Evolutionary conservation across 2,329 filamentous ascomycete species (phyloP).

Genomic region (Penicillium hordei): DNA sequence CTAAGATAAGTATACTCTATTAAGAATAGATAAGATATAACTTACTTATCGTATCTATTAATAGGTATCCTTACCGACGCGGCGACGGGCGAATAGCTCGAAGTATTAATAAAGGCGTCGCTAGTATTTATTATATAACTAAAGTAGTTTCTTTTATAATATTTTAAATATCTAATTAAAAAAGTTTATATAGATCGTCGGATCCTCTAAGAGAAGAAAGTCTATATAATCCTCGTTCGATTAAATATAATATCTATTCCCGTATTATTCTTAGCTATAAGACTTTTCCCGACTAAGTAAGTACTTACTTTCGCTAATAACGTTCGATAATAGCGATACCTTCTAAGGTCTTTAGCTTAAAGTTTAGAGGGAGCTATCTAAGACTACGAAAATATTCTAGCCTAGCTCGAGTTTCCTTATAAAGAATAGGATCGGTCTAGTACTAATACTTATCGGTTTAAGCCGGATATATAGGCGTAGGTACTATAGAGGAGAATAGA

Average conservation of each 20-base stretch:
- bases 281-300: too few relatives aligned
- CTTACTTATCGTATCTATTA: constrained; percentile 28
- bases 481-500: too few relatives aligned
- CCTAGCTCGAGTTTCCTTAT: too few relatives aligned
- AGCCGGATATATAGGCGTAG: too few relatives aligned
- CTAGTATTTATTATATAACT: constrained; percentile 29
- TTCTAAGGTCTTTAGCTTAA: too few relatives aligned
- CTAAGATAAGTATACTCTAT: constrained; percentile 8
- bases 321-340: too few relatives aligned
- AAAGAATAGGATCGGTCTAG: too few relatives aligned
- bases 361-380: too few relatives aligned
- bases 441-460: too few relatives aligned
- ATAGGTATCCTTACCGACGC: constrained; percentile 20
- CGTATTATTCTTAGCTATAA: constrained; percentile 6
- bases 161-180: constrained; percentile 29
- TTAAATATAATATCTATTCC: constrained; percentile 27
- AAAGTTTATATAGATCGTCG: constrained; percentile 29
- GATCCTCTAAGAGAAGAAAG: constrained; percentile 25
- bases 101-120: constrained; percentile 26
- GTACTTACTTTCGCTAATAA: too few relatives aligned
- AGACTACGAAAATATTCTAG: too few relatives aligned
- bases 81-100: constrained; percentile 21
- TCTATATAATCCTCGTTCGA: constrained; percentile 26
- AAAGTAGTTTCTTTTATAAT: constrained; percentile 23
- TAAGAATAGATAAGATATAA: constrained; percentile 1